Evolutionary conservation across 495 filamentous ascomycete species (phyloP).

Genomic region (Evansstolkia leycettana): DNA sequence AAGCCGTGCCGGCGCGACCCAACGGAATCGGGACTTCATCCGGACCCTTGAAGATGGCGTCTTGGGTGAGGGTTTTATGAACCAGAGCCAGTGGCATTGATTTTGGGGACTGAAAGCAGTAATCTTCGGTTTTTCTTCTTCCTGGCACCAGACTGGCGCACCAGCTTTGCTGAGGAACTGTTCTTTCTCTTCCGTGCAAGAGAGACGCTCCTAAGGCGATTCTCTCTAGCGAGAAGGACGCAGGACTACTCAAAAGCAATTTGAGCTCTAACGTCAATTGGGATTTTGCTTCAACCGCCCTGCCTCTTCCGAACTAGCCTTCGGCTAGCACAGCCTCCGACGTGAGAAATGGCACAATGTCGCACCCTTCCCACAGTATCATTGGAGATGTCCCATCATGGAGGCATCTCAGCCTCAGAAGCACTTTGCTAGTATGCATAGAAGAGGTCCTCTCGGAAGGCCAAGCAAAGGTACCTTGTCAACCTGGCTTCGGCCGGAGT

Average conservation of each 20-base stretch:
- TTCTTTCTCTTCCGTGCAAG: constrained; percentile 6
- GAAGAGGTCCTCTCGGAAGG: no score
- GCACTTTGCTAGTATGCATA: no score
- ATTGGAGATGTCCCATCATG: no score
- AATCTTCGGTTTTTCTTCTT: constrained; percentile 3
- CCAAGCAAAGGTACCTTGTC: no score
- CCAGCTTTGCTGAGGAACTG: constrained; percentile 6
- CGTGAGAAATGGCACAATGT: no score
- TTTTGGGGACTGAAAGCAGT: constrained; percentile 1
- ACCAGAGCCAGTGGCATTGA: constrained; percentile 53
- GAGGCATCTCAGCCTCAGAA: no score
- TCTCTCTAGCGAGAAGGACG: constrained; percentile 3
- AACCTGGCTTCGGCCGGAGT: no score
- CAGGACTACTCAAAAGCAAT: constrained; percentile 8
- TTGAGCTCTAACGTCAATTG: constrained; percentile 5
- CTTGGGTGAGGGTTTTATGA: constrained; percentile 68
- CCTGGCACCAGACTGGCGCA: constrained; percentile 7
- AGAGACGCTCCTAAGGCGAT: constrained; percentile 6
- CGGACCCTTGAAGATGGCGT: constrained; percentile 88
- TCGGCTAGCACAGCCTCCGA: no score
- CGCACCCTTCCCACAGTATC: no score
- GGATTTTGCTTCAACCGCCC: constrained; percentile 3
- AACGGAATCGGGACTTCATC: constrained; percentile 78
- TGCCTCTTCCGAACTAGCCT: neutral
- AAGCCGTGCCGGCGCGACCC: constrained; percentile 51